A percentile compares a stretch with the other conserved stretches of the same genome.
Evolutionary conservation across 176 grass and related monocot genomes (phyloP).

Genomic region (Oryza meridionalis): DNA sequence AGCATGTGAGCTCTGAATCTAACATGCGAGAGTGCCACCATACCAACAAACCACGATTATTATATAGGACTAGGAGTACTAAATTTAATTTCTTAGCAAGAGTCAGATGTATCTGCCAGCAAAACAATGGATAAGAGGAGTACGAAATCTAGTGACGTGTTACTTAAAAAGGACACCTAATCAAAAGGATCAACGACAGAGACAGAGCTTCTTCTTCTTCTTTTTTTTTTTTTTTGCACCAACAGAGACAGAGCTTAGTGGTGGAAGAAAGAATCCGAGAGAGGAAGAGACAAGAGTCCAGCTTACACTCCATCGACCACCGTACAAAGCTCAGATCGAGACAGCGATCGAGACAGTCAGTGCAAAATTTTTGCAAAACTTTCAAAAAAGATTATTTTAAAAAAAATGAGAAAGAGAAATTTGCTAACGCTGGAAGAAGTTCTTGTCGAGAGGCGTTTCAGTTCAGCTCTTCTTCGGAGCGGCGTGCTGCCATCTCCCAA

Average conservation of each 20-base stretch:
- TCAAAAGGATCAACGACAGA: neutral
- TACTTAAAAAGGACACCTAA: neutral
- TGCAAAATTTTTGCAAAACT: neutral
- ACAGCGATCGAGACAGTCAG: neutral
- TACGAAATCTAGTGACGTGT: neutral
- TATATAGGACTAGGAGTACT: neutral
- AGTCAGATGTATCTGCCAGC: neutral
- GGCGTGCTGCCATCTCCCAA: conserved; percentile 22
- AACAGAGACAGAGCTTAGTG: neutral
- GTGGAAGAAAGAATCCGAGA: neutral
- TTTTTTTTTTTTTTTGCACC: too few species aligned
- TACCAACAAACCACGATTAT: neutral
- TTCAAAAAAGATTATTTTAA: too few species aligned
- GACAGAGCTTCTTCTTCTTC: conserved; percentile 1
- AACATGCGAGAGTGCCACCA: neutral
- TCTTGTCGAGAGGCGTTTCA: conserved; percentile 32
- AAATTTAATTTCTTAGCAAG: neutral
- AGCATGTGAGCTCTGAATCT: neutral
- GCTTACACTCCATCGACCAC: neutral
- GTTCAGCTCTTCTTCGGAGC: neutral
- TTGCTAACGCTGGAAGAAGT: neutral
- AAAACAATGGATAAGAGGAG: neutral
- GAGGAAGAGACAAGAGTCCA: neutral
- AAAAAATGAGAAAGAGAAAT: too few species aligned
- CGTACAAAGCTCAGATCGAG: neutral